phyloP scores from a whole-genome alignment of 2,329 filamentous ascomycete species.

The Ramularia endophylla region DNA sequence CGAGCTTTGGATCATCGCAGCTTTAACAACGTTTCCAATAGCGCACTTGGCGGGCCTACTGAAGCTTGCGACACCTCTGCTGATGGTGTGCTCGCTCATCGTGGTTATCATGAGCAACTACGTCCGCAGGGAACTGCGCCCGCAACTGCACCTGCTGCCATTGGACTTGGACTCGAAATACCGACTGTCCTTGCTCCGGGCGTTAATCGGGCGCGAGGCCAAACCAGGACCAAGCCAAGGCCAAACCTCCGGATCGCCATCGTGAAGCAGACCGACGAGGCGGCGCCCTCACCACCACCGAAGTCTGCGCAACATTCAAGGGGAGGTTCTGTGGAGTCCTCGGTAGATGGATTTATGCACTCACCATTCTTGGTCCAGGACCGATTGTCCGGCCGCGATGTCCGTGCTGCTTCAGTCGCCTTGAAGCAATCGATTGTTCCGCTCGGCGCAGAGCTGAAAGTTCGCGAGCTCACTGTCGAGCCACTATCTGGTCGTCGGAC shows the following conservation, averaged over 20 bases:
- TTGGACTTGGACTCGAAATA: not conserved
- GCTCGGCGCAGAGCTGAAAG: conserved; percentile 4
- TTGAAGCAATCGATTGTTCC: conserved; percentile 9
- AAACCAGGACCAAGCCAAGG: conserved; percentile 8
- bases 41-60: too few species aligned
- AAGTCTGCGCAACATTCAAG: conserved; percentile 17
- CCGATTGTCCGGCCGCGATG: conserved; percentile 3
- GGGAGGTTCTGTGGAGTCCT: not conserved
- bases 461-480: conserved; percentile 7
- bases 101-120: too few species aligned
- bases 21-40: not conserved
- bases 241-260: conserved; percentile 17
- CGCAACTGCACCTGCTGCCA: not conserved
- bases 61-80: too few species aligned
- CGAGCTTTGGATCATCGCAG: not conserved
- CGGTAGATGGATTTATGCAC: not conserved
- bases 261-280: conserved; percentile 4
- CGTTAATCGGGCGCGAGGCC: not conserved
- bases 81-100: too few species aligned
- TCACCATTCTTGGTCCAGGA: not conserved
- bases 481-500: conserved; percentile 3
- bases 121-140: too few species aligned
- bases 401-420: conserved; percentile 3
- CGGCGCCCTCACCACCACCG: conserved; percentile 17
- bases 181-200: not conserved